Conservation (phyloP, 495 filamentous ascomycete genomes). For the Xylaria longipes region DNA sequence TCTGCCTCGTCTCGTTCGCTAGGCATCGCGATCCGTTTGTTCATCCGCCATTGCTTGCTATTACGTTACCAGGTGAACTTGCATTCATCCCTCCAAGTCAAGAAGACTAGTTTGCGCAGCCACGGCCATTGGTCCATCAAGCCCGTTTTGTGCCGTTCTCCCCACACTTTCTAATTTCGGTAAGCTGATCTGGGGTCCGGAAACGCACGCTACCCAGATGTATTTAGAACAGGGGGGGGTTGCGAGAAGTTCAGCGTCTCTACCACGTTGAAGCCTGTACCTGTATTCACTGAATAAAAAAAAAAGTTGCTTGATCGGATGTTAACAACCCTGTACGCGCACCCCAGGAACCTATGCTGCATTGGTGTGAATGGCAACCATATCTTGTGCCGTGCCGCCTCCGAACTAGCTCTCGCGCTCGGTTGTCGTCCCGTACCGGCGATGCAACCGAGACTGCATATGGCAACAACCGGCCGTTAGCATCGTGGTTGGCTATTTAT, state of each 20-base stretch:
- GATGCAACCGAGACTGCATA: slow-evolving; percentile 11
- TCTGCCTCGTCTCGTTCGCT: background rate
- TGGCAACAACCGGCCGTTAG: background rate
- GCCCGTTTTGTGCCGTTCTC: slow-evolving; percentile 11
- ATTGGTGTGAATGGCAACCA: background rate
- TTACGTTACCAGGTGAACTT: background rate
- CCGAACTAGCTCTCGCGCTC: background rate
- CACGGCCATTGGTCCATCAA: slow-evolving; percentile 7
- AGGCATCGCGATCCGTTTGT: background rate
- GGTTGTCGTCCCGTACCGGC: slow-evolving; percentile 11
- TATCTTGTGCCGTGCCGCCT: slow-evolving; percentile 12
- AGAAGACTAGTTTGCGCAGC: slow-evolving; percentile 7
- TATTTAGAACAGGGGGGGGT: background rate
- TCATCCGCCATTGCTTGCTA: background rate
- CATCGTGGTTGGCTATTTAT: slow-evolving; percentile 8
- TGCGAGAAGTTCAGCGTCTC: background rate
- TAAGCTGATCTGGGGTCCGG: slow-evolving; percentile 19
- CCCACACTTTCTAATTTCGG: slow-evolving; percentile 22
- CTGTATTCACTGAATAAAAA: background rate
- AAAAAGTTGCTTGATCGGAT: background rate
- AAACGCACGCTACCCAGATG: background rate
- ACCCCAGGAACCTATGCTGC: background rate
- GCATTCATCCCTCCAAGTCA: background rate
- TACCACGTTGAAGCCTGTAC: background rate
- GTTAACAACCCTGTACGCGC: background rate